Evolutionary conservation across 2,329 filamentous ascomycete species (phyloP), one percentile per base, ranked within the genome.

Genomic region (Ploettnerulaceae sp.): DNA sequence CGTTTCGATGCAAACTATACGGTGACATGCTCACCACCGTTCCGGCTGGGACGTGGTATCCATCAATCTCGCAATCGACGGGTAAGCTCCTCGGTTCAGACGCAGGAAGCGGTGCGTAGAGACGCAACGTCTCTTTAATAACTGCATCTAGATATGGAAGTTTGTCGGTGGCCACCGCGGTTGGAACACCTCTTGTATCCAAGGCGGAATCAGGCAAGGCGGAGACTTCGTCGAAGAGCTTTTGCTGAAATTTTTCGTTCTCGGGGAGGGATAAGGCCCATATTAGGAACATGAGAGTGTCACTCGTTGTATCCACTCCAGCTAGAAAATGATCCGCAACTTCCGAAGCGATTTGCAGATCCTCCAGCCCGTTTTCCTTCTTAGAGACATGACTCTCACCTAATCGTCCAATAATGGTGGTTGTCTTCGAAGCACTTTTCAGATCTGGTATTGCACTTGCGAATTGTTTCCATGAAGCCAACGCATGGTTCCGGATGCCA

Each of bases 1-100:
- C 63, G 49, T 79, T 69, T 6, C 74, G 70, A 54, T 82, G 78
- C 12, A 81, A 61, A 4, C 71, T 71, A 50, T 76, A 74, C 9
- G 70, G 69, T 36, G 73, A 67, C 0, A 75, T 74, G 0, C 73
- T 70, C 8, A 81, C 67, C 0, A 71, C 68, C 0, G 71, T 68
- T 1, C 72, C 73, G 0, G 69, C 71, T 0, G 76, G 75, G 1
- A 82, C 54, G 2, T 62, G 61, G 6, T 62, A 55, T 2, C 55
- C 60, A 41, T 67, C 63, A 31, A 73, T 68, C 0, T 57, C 49
- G 1, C 61, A 64, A 25, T 66, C 66, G 0, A 49, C 37, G 0
- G 63, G 61, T 3, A 66, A 58, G 24, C 66, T 69, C 4, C 75
- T 66, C 5, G 75, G 75, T 41, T 77, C 68, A 0, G 69, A 72